Evolutionary conservation across 2,329 filamentous ascomycete genomes (phyloP).

Genomic region (Juglanconis juglandina): DNA sequence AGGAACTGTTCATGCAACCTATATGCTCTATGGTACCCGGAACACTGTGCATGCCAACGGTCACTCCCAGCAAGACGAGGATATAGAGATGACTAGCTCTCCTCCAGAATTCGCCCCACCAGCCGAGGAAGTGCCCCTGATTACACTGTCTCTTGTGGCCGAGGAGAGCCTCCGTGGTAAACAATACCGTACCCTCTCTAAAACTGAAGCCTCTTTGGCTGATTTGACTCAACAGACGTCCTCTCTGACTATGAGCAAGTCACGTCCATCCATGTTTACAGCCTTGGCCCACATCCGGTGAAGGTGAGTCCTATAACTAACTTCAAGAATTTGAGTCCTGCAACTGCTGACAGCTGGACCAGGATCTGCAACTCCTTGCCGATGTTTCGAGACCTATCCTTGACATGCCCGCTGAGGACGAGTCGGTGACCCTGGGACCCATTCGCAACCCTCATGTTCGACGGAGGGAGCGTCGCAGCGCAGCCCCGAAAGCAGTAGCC

Average conservation of each 20-base stretch:
- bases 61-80: conserved; percentile 47
- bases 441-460: conserved; percentile 71
- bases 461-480: conserved; percentile 42
- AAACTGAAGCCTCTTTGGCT: neutral
- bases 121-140: conserved; percentile 50
- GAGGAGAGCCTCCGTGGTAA: conserved; percentile 71
- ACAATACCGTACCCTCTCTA: neutral
- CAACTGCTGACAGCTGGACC: conserved; percentile 1
- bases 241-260: conserved; percentile 70
- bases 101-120: conserved; percentile 51
- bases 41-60: conserved; percentile 30
- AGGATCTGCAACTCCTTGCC: conserved; percentile 66
- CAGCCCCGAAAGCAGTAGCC: conserved; percentile 25
- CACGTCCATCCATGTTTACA: conserved; percentile 81
- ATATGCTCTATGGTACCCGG: conserved; percentile 73
- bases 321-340: neutral
- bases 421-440: conserved; percentile 65
- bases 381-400: conserved; percentile 65
- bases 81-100: conserved; percentile 68
- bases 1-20: conserved; percentile 83
- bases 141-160: conserved; percentile 62
- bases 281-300: conserved; percentile 67
- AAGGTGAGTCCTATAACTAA: conserved; percentile 43
- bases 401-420: conserved; percentile 53
- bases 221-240: conserved; percentile 47